Base-by-base conservation (phyloP, 345 rosid genomes). In the Linum usitatissimum region DNA sequence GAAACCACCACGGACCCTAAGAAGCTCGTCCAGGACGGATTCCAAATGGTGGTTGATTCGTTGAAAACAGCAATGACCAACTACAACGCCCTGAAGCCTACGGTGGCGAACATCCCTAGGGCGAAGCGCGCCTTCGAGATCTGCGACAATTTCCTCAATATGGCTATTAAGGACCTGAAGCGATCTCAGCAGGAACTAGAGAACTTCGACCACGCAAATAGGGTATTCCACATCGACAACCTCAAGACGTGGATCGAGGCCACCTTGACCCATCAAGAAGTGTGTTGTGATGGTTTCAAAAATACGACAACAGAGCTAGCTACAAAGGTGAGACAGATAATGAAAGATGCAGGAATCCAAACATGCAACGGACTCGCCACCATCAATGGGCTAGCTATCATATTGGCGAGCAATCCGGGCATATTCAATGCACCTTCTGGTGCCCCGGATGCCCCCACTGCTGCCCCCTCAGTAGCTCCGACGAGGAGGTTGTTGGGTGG, bases 171-270 rank as follows among this genome's bases (percentile, higher is more conserved):
- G 3, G 98, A 86, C 48, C 75, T 91, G 23, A 64, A 72, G 4
- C 72, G 49, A 18, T 84, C 91, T 9, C 69, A 80, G 20, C n/a
- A 73, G 15, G 64, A 72, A 9, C 58, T 88, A 18, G 77, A 79
- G 3, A 65, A 60, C 0, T 80, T 82, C 19, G 83, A 86, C 3
- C 3, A 31, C 3, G 3, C 75, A 0, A 63, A 65, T 49, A 69
- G 65, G 42, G 5, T 77, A 0, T 78, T 57, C 18, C 83, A 66
- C 61, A 48, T 78, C 1, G 78, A 79, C 9, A 81, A 86, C 69
- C 81, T 92, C 59, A 72, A 76, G 51, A 69, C 80, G 57, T 88
- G 92, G 96, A 79, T 86, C 6, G 86, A 95, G 38, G 96, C 87
- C 30, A 75, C 98, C 18, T 58, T 81, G 10, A 91, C 95, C 0